Evolutionary conservation across 2,329 filamentous ascomycete species (phyloP).

Genomic region (Pseudogymnoascus sp.): DNA sequence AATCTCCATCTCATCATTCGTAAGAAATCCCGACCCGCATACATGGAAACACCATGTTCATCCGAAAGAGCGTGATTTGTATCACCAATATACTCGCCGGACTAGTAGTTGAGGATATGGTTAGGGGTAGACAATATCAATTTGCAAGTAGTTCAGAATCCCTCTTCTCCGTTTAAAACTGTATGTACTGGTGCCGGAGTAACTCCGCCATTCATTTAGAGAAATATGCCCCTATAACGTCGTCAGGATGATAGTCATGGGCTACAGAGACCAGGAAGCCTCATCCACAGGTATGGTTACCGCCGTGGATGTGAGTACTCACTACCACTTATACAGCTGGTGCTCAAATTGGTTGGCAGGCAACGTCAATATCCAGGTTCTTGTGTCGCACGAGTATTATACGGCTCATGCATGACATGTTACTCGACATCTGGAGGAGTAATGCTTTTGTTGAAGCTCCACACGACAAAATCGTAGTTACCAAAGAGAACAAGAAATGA

Average conservation of each 20-base stretch:
- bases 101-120: not conserved
- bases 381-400: not conserved
- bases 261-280: not conserved
- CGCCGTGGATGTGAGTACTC: not conserved
- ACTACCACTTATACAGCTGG: not conserved
- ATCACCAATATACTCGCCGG: not conserved
- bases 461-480: constrained; percentile 9
- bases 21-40: not conserved
- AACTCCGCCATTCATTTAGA: too few relatives aligned
- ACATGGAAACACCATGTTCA: not conserved
- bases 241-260: not conserved
- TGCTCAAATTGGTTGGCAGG: not conserved
- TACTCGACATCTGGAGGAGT: not conserved
- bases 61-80: not conserved
- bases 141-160: not conserved
- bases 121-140: not conserved
- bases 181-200: too few relatives aligned
- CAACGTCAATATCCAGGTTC: not conserved
- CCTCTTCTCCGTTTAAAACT: not conserved
- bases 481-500: constrained; percentile 8
- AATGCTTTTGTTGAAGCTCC: constrained; percentile 8
- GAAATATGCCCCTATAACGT: not conserved
- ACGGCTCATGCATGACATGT: not conserved
- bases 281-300: not conserved
- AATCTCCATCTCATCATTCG: not conserved